Evolutionary conservation across 2,329 filamentous ascomycete species (phyloP).

Genomic region (Neophaeococcomyces mojaviensis): DNA sequence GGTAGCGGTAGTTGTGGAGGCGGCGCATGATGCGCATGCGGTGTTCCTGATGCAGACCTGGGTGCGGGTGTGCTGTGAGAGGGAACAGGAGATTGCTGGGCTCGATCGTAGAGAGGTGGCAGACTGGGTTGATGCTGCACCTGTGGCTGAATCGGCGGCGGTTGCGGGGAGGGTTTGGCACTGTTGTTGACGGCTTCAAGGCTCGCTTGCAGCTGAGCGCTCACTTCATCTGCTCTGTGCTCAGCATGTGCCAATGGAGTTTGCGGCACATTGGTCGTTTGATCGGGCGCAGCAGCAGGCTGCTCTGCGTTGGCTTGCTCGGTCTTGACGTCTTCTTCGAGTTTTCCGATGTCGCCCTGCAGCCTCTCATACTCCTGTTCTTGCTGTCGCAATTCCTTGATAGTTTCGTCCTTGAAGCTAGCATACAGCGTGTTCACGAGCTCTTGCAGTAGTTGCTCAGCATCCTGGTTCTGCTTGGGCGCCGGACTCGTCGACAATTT

Average conservation of each 20-base stretch:
- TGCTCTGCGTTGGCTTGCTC: conserved; percentile 5
- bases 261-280: conserved; percentile 2
- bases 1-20: conserved; percentile 10
- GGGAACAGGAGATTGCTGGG: conserved; percentile 13
- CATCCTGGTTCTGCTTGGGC: conserved; percentile 54
- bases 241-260: conserved; percentile 1
- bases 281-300: conserved; percentile 1
- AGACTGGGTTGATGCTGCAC: conserved; percentile 7
- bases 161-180: conserved; percentile 5
- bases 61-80: conserved; percentile 8
- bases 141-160: conserved; percentile 1
- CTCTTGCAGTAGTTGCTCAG: conserved; percentile 14
- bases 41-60: conserved; percentile 7
- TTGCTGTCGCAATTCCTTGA: conserved; percentile 65
- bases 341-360: conserved; percentile 59
- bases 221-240: conserved; percentile 13
- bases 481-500: conserved; percentile 61
- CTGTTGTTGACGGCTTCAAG: conserved; percentile 11
- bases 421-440: conserved; percentile 68
- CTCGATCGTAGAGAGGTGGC: conserved; percentile 7
- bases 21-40: conserved; percentile 11
- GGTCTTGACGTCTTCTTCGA: conserved; percentile 52
- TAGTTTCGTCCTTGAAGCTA: conserved; percentile 61
- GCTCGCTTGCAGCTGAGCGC: conserved; percentile 13
- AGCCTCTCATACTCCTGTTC: conserved; percentile 60